phyloP scores from a whole-genome alignment of 805 yeast genomes.

The Wickerhamomyces hampshirensis region DNA sequence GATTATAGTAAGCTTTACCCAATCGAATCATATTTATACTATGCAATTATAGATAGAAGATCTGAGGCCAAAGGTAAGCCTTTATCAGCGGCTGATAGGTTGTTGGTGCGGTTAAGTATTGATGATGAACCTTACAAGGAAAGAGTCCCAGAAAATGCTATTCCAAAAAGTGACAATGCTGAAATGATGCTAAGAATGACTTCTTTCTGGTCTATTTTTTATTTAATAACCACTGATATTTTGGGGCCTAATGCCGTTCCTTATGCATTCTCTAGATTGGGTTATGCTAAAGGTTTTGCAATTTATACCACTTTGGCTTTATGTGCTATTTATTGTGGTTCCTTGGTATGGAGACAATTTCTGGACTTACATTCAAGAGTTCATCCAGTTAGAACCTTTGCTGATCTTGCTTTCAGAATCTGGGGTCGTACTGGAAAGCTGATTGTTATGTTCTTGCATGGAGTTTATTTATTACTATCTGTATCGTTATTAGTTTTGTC shows the following conservation, averaged over 20 bases:
- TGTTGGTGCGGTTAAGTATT: neutral
- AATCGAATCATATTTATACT: constrained; percentile 8
- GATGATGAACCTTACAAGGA: constrained; percentile 2
- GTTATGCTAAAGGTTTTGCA: constrained; percentile 41
- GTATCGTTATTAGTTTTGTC: constrained; percentile 38
- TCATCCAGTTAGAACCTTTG: constrained; percentile 38
- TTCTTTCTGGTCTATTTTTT: constrained; percentile 32
- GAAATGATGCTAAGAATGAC: constrained; percentile 8
- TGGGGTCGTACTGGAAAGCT: constrained; percentile 31
- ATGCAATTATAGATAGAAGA: constrained; percentile 8
- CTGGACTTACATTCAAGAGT: constrained; percentile 35
- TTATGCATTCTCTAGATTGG: constrained; percentile 38
- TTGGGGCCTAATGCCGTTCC: constrained; percentile 45
- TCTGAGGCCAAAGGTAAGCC: neutral
- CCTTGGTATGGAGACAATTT: constrained; percentile 31
- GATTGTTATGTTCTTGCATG: constrained; percentile 34
- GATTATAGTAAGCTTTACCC: constrained; percentile 3
- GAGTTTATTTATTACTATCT: constrained; percentile 38
- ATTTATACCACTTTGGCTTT: constrained; percentile 37
- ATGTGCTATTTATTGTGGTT: constrained; percentile 39
- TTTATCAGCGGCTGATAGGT: constrained; percentile 1
- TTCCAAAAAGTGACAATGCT: constrained; percentile 3
- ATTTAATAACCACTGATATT: constrained; percentile 43
- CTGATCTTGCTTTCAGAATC: constrained; percentile 37
- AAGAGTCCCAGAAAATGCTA: constrained; percentile 7